Evolutionary conservation across 2,329 filamentous ascomycete species (phyloP), one percentile per base, ranked within the genome.

Genomic region (Fusarium sterilihyphosum): DNA sequence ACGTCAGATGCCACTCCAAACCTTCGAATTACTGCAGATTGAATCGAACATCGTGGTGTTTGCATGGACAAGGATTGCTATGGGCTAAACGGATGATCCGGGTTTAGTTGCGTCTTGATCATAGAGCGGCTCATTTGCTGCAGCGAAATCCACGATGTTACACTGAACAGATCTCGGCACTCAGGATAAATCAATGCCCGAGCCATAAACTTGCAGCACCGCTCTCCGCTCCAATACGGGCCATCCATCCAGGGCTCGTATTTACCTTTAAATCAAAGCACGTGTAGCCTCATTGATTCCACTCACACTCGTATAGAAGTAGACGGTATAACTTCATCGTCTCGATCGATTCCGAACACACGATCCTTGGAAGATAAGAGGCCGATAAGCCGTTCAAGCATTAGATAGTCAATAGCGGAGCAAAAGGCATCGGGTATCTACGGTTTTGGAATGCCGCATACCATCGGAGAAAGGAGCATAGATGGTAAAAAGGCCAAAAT

Each of bases 221-320:
- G 20, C 10, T 54, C 52, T 29, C 52, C 52, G 35, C 52, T 41
- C 8, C 24, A 29, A 29, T 54, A 26, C 20, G 35, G 35, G 4
- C 52, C 5, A 40, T n/a, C 20, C 20, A 29, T n/a, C 14, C 20
- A 8, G 2, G 8, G 6, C 11, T 54, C 52, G 35, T 54, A 41
- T 54, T 29, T 0, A 14, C 20, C 24, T 8, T 24, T 26, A 0
- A 41, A 3, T 3, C 4, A 22, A n/a, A 18, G 24, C 35, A 40
- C 35, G 24, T 40, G 14, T 13, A 54, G 14, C 35, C 3, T 29
- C 8, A 29, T n/a, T 10, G 11, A 29, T 40, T 18, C 52, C 52
- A 54, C 52, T 29, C 35, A 29, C 24, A 41, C 35, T 29, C 24
- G 35, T 54, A 54, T 54, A 7, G 16, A 29, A 10, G 7, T 6